Evolutionary conservation across 495 filamentous ascomycete genomes (phyloP), one percentile per base, ranked within the genome.

Genomic region (Penicillium pancosmium): DNA sequence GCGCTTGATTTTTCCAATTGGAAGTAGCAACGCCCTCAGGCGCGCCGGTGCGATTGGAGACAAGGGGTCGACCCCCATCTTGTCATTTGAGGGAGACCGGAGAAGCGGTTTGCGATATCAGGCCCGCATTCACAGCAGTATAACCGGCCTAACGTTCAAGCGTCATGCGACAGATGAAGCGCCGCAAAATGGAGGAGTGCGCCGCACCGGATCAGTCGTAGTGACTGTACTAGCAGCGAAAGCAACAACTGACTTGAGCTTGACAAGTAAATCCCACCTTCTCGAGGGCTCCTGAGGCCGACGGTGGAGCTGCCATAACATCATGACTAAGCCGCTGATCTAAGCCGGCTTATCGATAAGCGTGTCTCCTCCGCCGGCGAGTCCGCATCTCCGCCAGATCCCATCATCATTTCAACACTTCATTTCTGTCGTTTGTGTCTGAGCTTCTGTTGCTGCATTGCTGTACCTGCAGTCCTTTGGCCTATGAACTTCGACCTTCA

Each of bases 1-100:
- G 31, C 87, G 86, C 68, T 85, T 91, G 68, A 98, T 94, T 61
- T 80, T 85, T 36, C 94, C 94, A 67, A 95, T 80, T 43, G 94
- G 95, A 43, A 97, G 77, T 44, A 96, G 79, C 54, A 97, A 81
- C 43, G 86, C 90, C 70, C 88, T 86, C 62, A 98, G 82, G 78
- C 90, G 90, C 76, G 91, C 93, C 59, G 95, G 92, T 68, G 93
- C 88, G 75, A 91, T 83, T 65, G 91, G 92, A 62, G 92, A 89
- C 65, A 96, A 84, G 64, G 89, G 85, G 73, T 97, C 93, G 66
- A 91, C 82, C 66, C 82, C 85, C 92, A 96, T 96, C 60, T 67
- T 88, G 76, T 80, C 80, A 71, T 74, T 57, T 67, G 65, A 65
- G 56, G 60, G 52, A 55, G 54, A 59, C 63, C 54, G 53, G 61